Conservation (phyloP, 2,329 filamentous ascomycete genomes). For the Stagonosporopsis chrysanthemi region DNA sequence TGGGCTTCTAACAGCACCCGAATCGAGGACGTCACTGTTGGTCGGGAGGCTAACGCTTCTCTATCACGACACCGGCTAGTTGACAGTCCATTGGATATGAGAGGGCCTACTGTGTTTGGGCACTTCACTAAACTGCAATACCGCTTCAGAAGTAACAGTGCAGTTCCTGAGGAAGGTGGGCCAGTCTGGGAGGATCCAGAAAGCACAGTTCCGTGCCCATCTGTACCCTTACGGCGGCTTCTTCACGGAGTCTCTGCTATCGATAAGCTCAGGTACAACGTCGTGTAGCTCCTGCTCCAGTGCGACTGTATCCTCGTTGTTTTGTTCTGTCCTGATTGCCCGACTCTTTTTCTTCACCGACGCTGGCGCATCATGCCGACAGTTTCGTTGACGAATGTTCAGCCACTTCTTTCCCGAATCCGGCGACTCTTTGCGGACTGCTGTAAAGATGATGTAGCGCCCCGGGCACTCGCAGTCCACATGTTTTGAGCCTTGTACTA, state of each 20-base stretch:
- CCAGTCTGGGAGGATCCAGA: background rate
- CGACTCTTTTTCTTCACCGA: background rate
- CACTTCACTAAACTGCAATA: background rate
- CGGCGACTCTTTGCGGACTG: slow-evolving; percentile 1
- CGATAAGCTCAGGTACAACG: slow-evolving; percentile 13
- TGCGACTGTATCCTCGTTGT: background rate
- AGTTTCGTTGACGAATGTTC: background rate
- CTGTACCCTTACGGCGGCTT: slow-evolving; percentile 1
- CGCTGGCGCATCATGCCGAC: background rate
- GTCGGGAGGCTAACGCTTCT: background rate
- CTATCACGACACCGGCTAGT: too few relatives aligned
- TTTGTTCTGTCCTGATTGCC: background rate
- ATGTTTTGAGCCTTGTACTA: background rate
- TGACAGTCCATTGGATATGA: too few relatives aligned
- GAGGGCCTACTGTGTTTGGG: background rate
- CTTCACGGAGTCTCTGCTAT: slow-evolving; percentile 11
- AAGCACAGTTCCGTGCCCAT: background rate
- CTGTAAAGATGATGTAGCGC: too few relatives aligned
- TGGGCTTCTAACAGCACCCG: background rate
- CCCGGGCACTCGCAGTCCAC: background rate
- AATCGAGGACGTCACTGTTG: background rate
- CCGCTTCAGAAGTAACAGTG: background rate
- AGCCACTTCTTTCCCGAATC: background rate
- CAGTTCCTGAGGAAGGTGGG: too few relatives aligned
- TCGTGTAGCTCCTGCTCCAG: background rate